Base-by-base conservation (phyloP, 2,329 filamentous ascomycete genomes). In the Aspergillus floridensis region DNA sequence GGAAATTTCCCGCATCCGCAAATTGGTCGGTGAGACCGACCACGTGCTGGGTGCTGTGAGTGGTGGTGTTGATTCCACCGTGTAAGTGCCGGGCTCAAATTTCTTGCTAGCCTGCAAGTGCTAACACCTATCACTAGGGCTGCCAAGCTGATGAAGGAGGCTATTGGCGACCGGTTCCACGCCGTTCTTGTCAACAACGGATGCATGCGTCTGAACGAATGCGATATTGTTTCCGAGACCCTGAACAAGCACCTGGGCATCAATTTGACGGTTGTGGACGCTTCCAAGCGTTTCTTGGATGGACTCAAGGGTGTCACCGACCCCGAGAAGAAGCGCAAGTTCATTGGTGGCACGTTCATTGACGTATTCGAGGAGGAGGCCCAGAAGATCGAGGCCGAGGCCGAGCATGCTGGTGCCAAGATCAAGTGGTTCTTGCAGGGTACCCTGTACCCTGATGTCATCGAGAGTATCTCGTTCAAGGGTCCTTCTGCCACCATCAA, bases 391-490 rank as follows among this genome's bases (percentile, higher is more conserved):
- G 90, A 92, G 63, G 84, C 84, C 57, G 86, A 82, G 29, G 90
- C 90, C 0, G 84, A 86, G 63, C 81, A 88, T 70, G 88, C 88
- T 0, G 76, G 82, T 1, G 91, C 90, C 35, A 87, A 89, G 68
- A 89, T 97, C 44, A 86, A 91, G 68, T 97, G 86, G 83, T 90
- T 97, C 71, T 82, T 97, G 10, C 93, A 97, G 77, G 92, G 92
- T 19, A 95, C 91, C 8, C 81, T 95, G 24, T 93, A 92, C 76
- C 89, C 88, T 1, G 61, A 90, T 72, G 85, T 88, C 59, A 89
- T 89, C 65, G 87, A 89, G 67, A 86, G 82, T 63, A 86, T 91
- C 63, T 88, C 86, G 26, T 91, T 90, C 82, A 89, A 89, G 72
- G 88, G 88, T 0, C 88, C 88, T 14, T 86, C 82, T 41, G 83